Conservation (phyloP, 2,329 filamentous ascomycete genomes). For the Plectosphaerella cucumerina region DNA sequence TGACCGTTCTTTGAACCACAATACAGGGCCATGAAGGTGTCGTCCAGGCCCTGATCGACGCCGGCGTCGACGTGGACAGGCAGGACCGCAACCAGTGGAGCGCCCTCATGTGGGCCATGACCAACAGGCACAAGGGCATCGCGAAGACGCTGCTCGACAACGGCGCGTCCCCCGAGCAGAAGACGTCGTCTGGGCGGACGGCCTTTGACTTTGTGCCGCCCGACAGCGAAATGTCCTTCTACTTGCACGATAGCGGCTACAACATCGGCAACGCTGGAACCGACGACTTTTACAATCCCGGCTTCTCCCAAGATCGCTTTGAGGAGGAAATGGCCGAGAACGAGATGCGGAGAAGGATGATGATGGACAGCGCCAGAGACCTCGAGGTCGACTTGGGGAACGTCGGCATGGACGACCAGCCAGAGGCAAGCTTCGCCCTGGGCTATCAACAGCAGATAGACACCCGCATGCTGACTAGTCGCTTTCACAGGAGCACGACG, state of each 20-base stretch:
- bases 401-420: constrained; percentile 90
- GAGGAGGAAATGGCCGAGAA: constrained; percentile 97
- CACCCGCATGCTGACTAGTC: constrained; percentile 16
- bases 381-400: constrained; percentile 95
- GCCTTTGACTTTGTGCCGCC: constrained; percentile 94
- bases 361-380: constrained; percentile 98
- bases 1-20: constrained; percentile 1
- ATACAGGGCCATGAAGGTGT: constrained; percentile 80
- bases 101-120: constrained; percentile 99
- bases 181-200: constrained; percentile 88
- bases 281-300: constrained; percentile 92
- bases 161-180: constrained; percentile 91
- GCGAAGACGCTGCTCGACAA: constrained; percentile 90
- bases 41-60: constrained; percentile 76
- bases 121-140: constrained; percentile 93
- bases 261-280: constrained; percentile 74
- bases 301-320: constrained; percentile 88
- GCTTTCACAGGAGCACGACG: constrained; percentile 42
- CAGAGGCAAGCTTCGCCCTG: constrained; percentile 64
- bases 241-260: constrained; percentile 92
- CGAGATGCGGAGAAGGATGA: constrained; percentile 93
- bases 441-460: not conserved
- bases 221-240: constrained; percentile 94
- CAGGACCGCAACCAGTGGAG: constrained; percentile 98
- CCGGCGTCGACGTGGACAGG: constrained; percentile 83